phyloP scores from a whole-genome alignment of 139 green algal species.

The Pseudopediastrum boryanum region DNA sequence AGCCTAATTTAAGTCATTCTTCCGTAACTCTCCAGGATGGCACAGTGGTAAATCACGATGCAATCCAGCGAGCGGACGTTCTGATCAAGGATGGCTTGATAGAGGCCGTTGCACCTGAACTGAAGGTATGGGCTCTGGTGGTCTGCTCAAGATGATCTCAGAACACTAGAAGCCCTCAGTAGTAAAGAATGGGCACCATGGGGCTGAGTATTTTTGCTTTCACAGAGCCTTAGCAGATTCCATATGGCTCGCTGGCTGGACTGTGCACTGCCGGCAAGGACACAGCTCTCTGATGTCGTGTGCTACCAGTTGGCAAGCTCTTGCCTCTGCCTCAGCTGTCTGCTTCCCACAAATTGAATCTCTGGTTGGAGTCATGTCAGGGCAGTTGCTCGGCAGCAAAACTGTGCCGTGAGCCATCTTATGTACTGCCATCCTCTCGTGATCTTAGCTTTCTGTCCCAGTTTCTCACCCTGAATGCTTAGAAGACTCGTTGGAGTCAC shows the following conservation, averaged over 20 bases:
- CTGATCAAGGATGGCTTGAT: constrained; percentile 83
- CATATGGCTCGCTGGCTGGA: not conserved
- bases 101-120: constrained; percentile 49
- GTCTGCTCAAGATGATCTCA: not conserved
- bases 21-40: constrained; percentile 84
- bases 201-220: not conserved
- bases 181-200: not conserved
- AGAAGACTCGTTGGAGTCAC: too few relatives aligned
- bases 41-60: constrained; percentile 90
- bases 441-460: too few relatives aligned
- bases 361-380: too few relatives aligned
- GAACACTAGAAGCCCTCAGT: not conserved
- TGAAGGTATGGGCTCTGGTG: too few relatives aligned
- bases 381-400: too few relatives aligned
- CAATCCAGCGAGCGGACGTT: constrained; percentile 72
- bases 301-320: not conserved
- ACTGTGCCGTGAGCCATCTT: too few relatives aligned
- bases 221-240: not conserved
- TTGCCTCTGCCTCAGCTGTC: too few relatives aligned
- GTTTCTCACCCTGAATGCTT: too few relatives aligned
- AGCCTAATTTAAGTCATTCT: too few relatives aligned
- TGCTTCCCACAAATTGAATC: too few relatives aligned
- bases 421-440: too few relatives aligned
- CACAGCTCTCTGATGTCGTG: not conserved
- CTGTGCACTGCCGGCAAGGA: not conserved